Evolutionary conservation across 2,329 filamentous ascomycete genomes (phyloP), one percentile per base, ranked within the genome.

Genomic region (Fusarium staphyleae): DNA sequence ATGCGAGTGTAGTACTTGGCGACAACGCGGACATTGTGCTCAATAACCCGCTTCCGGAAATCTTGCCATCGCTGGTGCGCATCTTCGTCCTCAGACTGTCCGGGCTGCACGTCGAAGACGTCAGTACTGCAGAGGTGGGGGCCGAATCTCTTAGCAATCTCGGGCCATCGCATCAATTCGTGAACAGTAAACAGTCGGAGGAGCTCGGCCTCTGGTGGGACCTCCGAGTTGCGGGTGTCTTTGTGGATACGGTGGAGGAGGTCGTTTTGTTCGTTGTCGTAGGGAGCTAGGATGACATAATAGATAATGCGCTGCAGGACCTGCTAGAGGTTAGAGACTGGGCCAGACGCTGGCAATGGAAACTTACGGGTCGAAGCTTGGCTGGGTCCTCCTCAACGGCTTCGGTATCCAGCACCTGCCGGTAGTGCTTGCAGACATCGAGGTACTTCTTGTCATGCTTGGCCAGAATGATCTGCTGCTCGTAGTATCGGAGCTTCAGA

Each of bases 1-100:
- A 99, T 96, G 66, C 95, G 91, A 16, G 95, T 99, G 79, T 99
- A 99, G 82, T 99, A 99, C 77, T 96, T 96, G 67, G 95, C 95
- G 30, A 99, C 86, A 2, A 99, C 95, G 45, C 95, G 91, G 46
- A 99, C 93, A 65, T 99, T 99, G 79, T 99, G 95, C 80, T 99
- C 95, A 68, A 99, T 99, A 57, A 99, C 95, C 46, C 95, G 92
- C 83, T 98, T 98, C 69, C 95, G 90, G 61, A 99, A 81, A 72
- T 97, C 95, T 71, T 95, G 84, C 92, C 93, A 99, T 72, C 95
- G 85, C 74, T 88, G 85, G 74, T 90, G 79, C 22, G 92, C 89
- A 76, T 96, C 93, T 55, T 88, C 82, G 66, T 97, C 92, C 28
- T 81, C 79, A 5, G 88, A 87, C 63, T 87, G 80, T 60, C 83